Evolutionary conservation across 2,329 filamentous ascomycete genomes (phyloP).

Genomic region (Botrytis cinerea): DNA sequence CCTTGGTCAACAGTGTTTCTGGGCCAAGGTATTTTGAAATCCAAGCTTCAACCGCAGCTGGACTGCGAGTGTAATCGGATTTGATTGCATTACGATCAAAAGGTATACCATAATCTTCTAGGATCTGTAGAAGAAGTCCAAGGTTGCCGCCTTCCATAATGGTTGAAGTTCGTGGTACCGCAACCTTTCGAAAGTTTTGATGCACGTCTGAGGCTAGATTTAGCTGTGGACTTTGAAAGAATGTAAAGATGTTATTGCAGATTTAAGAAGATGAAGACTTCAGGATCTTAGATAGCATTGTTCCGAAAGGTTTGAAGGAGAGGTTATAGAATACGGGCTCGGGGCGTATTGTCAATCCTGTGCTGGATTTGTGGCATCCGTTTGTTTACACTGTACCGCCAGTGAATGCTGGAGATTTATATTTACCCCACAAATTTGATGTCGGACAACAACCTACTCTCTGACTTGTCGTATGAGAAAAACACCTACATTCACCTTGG

Average conservation of each 20-base stretch:
- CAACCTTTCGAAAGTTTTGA: conserved; percentile 4
- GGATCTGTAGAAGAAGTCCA: conserved; percentile 33
- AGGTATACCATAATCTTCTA: conserved; percentile 39
- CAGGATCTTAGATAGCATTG: not conserved
- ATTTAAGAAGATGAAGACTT: not conserved
- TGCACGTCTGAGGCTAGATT: not conserved
- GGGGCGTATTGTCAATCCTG: not conserved
- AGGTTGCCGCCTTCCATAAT: conserved; percentile 36
- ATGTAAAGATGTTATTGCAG: not conserved
- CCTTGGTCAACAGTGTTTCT: conserved; percentile 55
- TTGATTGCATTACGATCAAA: conserved; percentile 38
- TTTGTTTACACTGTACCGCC: not conserved
- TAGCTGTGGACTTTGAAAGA: not conserved
- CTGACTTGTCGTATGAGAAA: not conserved
- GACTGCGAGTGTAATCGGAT: conserved; percentile 32
- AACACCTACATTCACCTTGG: not conserved
- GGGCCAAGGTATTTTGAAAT: conserved; percentile 49
- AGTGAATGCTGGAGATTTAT: not conserved
- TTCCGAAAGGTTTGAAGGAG: not conserved
- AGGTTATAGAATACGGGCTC: not conserved
- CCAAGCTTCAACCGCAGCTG: conserved; percentile 46
- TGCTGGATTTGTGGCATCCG: not conserved
- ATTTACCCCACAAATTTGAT: conserved; percentile 9
- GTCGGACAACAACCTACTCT: not conserved
- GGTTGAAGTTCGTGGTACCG: conserved; percentile 1